A percentile compares a stretch with the other conserved stretches of the same genome.
phyloP scores from a whole-genome alignment of 805 yeast species.

The Nakazawaea pomicola region DNA sequence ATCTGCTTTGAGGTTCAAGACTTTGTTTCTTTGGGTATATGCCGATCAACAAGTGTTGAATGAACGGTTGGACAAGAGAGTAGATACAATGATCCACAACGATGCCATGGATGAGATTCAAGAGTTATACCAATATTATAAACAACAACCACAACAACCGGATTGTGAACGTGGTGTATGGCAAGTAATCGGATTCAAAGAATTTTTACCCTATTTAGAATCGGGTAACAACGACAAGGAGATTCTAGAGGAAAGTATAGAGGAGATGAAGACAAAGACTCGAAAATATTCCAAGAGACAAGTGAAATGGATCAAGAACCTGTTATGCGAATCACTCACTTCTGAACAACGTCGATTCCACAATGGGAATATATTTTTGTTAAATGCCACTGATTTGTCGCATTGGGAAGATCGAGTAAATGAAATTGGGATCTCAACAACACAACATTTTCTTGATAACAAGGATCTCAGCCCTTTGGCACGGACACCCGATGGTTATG shows the following conservation, averaged over 20 bases:
- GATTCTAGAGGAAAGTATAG: conserved; percentile 44
- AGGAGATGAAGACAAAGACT: conserved; percentile 78
- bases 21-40: conserved; percentile 79
- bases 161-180: conserved; percentile 72
- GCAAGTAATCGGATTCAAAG: conserved; percentile 95
- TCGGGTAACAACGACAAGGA: conserved; percentile 1
- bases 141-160: conserved; percentile 30
- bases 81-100: conserved; percentile 69
- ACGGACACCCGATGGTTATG: conserved; percentile 10
- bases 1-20: conserved; percentile 49
- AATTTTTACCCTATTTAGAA: conserved; percentile 57
- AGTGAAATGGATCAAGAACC: conserved; percentile 82
- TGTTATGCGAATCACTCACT: conserved; percentile 59
- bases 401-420: conserved; percentile 58
- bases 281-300: conserved; percentile 85
- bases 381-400: conserved; percentile 72
- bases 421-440: conserved; percentile 48
- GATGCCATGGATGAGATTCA: conserved; percentile 73
- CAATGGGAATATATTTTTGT: conserved; percentile 60
- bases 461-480: conserved; percentile 2
- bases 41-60: conserved; percentile 56
- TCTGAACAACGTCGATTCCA: conserved; percentile 45
- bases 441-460: conserved; percentile 24
- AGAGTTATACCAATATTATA: conserved; percentile 46
- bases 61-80: conserved; percentile 66